Conservation (phyloP, 108 stramenopile species). For the Craspedostauros australis region DNA sequence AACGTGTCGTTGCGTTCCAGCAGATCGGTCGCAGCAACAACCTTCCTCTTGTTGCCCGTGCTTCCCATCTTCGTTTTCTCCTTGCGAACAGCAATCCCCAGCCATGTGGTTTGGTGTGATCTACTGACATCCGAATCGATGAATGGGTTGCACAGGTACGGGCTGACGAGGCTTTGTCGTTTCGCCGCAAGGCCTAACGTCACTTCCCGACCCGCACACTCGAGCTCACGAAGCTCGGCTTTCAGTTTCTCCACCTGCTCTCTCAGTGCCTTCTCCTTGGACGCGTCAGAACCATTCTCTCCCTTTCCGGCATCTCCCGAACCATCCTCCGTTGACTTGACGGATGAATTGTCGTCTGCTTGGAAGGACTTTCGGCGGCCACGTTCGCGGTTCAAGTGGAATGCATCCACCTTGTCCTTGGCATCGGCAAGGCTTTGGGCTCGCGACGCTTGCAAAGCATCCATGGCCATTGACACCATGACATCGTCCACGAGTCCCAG, state of each 20-base stretch:
- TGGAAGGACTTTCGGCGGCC: neutral
- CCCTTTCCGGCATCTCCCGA: slow-evolving; percentile 8
- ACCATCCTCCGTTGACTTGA: slow-evolving; percentile 2
- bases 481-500: slow-evolving; percentile 77
- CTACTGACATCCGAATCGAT: slow-evolving; percentile 22
- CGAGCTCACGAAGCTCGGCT: slow-evolving; percentile 23
- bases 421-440: slow-evolving; percentile 29
- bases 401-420: slow-evolving; percentile 15
- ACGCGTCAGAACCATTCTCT: slow-evolving; percentile 9
- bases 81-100: slow-evolving; percentile 62
- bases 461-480: slow-evolving; percentile 48
- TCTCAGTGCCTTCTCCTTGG: slow-evolving; percentile 39
- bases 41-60: slow-evolving; percentile 74
- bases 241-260: slow-evolving; percentile 32
- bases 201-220: slow-evolving; percentile 36
- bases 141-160: slow-evolving; percentile 70
- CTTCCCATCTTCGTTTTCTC: slow-evolving; percentile 79
- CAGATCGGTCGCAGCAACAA: slow-evolving; percentile 62
- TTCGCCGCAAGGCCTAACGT: slow-evolving; percentile 46
- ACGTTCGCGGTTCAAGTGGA: slow-evolving; percentile 6
- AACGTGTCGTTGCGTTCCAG: slow-evolving; percentile 77
- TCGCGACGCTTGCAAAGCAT: slow-evolving; percentile 27
- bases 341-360: neutral
- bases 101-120: slow-evolving; percentile 49
- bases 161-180: slow-evolving; percentile 48